Percentiles rank a stretch among this genome's conserved stretches.
These are phyloP conservation scores for Pistacia integerrima DNA, from an alignment of 345 rosid species.

Conservation along the genomic window DNA sequence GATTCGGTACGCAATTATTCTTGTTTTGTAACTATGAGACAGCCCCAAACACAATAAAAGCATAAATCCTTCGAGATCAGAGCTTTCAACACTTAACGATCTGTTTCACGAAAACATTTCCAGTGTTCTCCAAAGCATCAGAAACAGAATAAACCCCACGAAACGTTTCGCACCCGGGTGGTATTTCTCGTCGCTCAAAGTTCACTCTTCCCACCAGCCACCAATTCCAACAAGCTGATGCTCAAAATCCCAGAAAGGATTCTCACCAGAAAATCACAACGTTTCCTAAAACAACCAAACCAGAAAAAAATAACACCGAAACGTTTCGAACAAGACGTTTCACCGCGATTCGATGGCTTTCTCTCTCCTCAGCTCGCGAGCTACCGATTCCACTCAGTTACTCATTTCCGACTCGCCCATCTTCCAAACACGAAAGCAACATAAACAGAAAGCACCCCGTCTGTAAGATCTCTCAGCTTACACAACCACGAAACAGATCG, in stretches of 20 bases:
- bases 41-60: conserved; percentile 62
- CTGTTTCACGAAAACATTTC: conserved; percentile 31
- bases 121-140: conserved; percentile 6
- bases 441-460: conserved; percentile 19
- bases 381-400: conserved; percentile 35
- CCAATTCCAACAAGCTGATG: background rate
- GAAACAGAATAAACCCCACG: background rate
- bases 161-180: conserved; percentile 14
- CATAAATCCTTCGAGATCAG: conserved; percentile 65
- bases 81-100: conserved; percentile 58
- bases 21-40: conserved; percentile 44
- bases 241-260: conserved; percentile 9
- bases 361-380: background rate
- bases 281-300: conserved; percentile 5
- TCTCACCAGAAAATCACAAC: background rate
- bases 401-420: conserved; percentile 17
- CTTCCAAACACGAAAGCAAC: background rate
- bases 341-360: conserved; percentile 11
- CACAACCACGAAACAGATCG: conserved; percentile 19
- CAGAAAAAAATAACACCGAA: background rate
- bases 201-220: background rate
- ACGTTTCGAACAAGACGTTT: conserved; percentile 12
- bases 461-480: conserved; percentile 21
- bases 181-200: background rate
- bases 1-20: conserved; percentile 41